Evolutionary conservation across 2,329 filamentous ascomycete species (phyloP).

Genomic region (Kalaharituber pfeilii): DNA sequence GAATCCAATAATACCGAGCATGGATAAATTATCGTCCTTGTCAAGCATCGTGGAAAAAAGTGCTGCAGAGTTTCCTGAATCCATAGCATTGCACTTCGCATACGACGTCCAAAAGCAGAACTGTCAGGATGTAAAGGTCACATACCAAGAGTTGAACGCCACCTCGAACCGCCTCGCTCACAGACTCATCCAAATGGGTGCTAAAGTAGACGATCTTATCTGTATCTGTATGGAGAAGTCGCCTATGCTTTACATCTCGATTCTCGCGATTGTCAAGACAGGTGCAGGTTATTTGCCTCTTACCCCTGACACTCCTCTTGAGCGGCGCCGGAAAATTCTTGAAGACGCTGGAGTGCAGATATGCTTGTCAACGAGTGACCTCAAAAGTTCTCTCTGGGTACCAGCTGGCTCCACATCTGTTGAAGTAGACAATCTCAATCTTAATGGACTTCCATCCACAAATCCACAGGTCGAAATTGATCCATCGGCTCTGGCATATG

Average conservation of each 20-base stretch:
- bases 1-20: conserved; percentile 20
- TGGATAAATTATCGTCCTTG: conserved; percentile 24
- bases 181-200: conserved; percentile 34
- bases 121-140: conserved; percentile 32
- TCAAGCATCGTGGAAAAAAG: conserved; percentile 38
- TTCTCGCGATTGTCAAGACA: conserved; percentile 56
- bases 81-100: conserved; percentile 48
- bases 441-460: conserved; percentile 24
- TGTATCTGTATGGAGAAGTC: conserved; percentile 66
- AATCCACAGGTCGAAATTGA: conserved; percentile 30
- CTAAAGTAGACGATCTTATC: conserved; percentile 41
- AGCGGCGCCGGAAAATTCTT: conserved; percentile 45
- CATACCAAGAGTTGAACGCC: conserved; percentile 47
- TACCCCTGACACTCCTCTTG: conserved; percentile 49
- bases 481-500: conserved; percentile 46
- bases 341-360: conserved; percentile 38
- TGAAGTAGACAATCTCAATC: conserved; percentile 23
- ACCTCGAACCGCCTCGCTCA: conserved; percentile 47
- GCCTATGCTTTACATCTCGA: conserved; percentile 49
- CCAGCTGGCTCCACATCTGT: conserved; percentile 18
- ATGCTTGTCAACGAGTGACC: conserved; percentile 28
- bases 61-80: conserved; percentile 34
- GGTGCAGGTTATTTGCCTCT: conserved; percentile 69
- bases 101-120: conserved; percentile 29
- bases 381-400: conserved; percentile 20